phyloP scores from a whole-genome alignment of 1,284 basidiomycete genomes.

The Sporisorium reilianum region DNA sequence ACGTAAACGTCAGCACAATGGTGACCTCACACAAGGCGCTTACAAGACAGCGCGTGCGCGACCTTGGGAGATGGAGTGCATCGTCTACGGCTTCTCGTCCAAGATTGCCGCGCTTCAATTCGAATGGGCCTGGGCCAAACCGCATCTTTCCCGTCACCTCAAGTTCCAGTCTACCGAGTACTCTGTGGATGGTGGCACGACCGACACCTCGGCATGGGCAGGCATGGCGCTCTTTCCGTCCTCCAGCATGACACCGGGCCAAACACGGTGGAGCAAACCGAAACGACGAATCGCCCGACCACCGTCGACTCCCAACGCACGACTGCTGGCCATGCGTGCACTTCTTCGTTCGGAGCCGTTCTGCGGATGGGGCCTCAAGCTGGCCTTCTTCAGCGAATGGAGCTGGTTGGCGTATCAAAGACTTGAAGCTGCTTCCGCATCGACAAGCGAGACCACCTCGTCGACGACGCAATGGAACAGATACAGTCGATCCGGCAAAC shows the following conservation, averaged over 20 bases:
- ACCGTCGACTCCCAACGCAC: conserved; percentile 53
- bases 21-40: conserved; percentile 81
- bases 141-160: conserved; percentile 72
- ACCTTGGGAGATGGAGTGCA: conserved; percentile 91
- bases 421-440: conserved; percentile 9
- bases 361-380: conserved; percentile 60
- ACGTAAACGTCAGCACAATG: conserved; percentile 87
- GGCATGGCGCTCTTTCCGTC: conserved; percentile 53
- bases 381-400: conserved; percentile 65
- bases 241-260: conserved; percentile 36
- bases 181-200: not conserved
- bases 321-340: conserved; percentile 65
- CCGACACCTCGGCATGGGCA: conserved; percentile 9
- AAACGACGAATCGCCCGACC: conserved; percentile 28
- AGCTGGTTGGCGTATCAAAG: conserved; percentile 46
- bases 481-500: conserved; percentile 41
- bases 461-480: not conserved
- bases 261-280: conserved; percentile 29
- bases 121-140: conserved; percentile 93
- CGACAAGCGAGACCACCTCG: not conserved
- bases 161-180: conserved; percentile 41
- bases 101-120: conserved; percentile 85
- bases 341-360: conserved; percentile 65
- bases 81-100: conserved; percentile 88
- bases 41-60: conserved; percentile 78